A percentile compares a stretch with the other conserved stretches of the same genome.
Conservation (phyloP, 2,329 filamentous ascomycete genomes). For the Remersonia thermophila region DNA sequence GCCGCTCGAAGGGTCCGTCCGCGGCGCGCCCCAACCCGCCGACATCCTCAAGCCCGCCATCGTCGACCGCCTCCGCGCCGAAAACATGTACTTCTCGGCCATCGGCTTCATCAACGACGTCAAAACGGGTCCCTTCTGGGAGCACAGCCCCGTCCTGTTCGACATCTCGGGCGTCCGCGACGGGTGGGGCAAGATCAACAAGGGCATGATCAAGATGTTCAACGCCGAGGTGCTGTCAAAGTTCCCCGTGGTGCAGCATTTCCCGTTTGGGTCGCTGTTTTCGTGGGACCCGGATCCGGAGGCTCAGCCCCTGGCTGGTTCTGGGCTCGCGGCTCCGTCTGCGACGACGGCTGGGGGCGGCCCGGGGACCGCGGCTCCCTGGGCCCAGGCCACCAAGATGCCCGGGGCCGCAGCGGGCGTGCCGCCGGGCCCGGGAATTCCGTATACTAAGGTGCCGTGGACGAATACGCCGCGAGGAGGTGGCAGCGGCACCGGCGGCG, state of each 20-base stretch:
- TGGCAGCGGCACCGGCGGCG: background rate
- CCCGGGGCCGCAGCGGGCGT: slow-evolving; percentile 8
- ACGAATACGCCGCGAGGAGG: background rate
- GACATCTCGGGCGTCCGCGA: slow-evolving; percentile 84
- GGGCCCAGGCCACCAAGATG: slow-evolving; percentile 18
- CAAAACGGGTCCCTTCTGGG: slow-evolving; percentile 93
- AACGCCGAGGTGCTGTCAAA: slow-evolving; percentile 92
- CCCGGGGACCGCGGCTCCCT: slow-evolving; percentile 18
- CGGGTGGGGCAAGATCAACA: slow-evolving; percentile 99
- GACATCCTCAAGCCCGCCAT: slow-evolving; percentile 53
- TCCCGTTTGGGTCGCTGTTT: slow-evolving; percentile 70
- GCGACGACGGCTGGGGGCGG: no score
- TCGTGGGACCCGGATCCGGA: slow-evolving; percentile 59
- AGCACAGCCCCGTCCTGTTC: slow-evolving; percentile 86
- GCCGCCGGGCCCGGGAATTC: slow-evolving; percentile 19
- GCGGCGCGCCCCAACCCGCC: slow-evolving; percentile 56
- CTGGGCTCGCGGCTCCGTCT: background rate
- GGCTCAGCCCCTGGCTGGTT: slow-evolving; percentile 43
- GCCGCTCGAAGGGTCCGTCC: slow-evolving; percentile 67
- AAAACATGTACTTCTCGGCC: slow-evolving; percentile 87
- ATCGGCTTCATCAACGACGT: slow-evolving; percentile 97
- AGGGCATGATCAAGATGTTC: slow-evolving; percentile 99
- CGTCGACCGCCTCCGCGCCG: slow-evolving; percentile 51
- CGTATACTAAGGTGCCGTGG: slow-evolving; percentile 25
- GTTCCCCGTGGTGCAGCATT: slow-evolving; percentile 98